Percentiles rank a stretch among this genome's conserved stretches.
phyloP scores from a whole-genome alignment of 2,329 filamentous ascomycete species.

The Aspergillus sp. region DNA sequence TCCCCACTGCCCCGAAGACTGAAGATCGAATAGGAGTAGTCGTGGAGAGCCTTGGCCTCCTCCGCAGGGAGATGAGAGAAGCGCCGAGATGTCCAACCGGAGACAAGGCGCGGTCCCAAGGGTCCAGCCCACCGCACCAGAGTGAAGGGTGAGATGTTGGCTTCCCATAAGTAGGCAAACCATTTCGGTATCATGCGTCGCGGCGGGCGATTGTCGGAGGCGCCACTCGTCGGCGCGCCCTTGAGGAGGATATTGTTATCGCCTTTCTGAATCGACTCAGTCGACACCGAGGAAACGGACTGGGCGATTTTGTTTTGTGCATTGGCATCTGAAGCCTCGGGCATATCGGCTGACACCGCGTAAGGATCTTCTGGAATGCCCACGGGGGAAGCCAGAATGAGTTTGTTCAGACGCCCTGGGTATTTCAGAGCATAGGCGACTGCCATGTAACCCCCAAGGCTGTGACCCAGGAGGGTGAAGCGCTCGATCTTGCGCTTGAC shows the following conservation, averaged over 20 bases:
- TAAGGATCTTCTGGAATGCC: constrained; percentile 94
- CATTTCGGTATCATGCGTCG: constrained; percentile 71
- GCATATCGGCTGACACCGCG: constrained; percentile 75
- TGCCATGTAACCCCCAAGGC: constrained; percentile 89
- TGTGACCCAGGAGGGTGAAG: constrained; percentile 92
- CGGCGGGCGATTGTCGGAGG: constrained; percentile 41
- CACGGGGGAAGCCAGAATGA: constrained; percentile 91
- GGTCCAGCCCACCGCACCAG: constrained; percentile 85
- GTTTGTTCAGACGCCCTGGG: constrained; percentile 88
- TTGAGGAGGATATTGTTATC: constrained; percentile 56
- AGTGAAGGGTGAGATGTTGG: constrained; percentile 92
- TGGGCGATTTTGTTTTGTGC: constrained; percentile 56
- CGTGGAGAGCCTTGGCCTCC: constrained; percentile 81
- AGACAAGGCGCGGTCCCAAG: constrained; percentile 85
- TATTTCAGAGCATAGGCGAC: constrained; percentile 96
- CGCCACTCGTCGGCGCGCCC: constrained; percentile 18
- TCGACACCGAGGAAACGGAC: constrained; percentile 18
- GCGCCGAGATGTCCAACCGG: constrained; percentile 87
- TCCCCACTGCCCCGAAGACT: constrained; percentile 88
- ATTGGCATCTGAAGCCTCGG: constrained; percentile 72
- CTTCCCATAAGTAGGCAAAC: constrained; percentile 93
- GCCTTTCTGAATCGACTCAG: constrained; percentile 26
- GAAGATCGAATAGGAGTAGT: constrained; percentile 94
- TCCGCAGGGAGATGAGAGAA: constrained; percentile 82
- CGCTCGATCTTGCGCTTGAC: constrained; percentile 82